These are phyloP conservation scores for Colletotrichum sp. DNA, from an alignment of 2,329 filamentous ascomycete genomes.

Conservation along the genomic window DNA sequence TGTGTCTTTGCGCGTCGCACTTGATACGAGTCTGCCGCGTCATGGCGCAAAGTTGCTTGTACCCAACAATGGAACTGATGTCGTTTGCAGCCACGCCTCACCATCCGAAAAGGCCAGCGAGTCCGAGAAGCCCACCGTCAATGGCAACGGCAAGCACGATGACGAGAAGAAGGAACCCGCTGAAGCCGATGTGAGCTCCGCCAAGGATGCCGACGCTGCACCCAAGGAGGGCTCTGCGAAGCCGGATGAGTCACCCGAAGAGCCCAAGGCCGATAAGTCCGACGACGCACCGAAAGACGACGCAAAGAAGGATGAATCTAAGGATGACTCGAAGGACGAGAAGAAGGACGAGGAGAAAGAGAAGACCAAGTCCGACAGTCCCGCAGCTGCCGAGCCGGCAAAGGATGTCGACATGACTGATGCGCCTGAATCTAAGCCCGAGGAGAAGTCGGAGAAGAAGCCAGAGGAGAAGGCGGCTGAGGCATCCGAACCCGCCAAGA, in stretches of 20 bases:
- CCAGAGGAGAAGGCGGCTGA: not conserved
- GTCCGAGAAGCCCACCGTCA: constrained; percentile 26
- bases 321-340: not conserved
- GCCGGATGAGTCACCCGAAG: not conserved
- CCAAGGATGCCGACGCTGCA: not conserved
- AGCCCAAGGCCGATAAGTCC: not conserved
- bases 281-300: not conserved
- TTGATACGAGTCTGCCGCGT: constrained; percentile 15
- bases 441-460: not conserved
- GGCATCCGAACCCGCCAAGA: constrained; percentile 16
- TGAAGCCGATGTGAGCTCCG: not conserved
- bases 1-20: constrained; percentile 3
- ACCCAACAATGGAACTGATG: not conserved
- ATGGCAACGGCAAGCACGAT: constrained; percentile 28
- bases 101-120: constrained; percentile 24
- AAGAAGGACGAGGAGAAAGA: constrained; percentile 10
- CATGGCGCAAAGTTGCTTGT: not conserved
- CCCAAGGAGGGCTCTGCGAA: not conserved
- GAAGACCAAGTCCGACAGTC: not conserved
- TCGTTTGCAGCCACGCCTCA: constrained; percentile 29
- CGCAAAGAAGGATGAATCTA: not conserved
- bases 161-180: constrained; percentile 13
- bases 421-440: constrained; percentile 15
- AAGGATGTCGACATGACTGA: constrained; percentile 32
- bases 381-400: not conserved